Evolutionary conservation across 2,329 filamentous ascomycete species (phyloP), one percentile per base, ranked within the genome.

Genomic region (Apiospora aurea): DNA sequence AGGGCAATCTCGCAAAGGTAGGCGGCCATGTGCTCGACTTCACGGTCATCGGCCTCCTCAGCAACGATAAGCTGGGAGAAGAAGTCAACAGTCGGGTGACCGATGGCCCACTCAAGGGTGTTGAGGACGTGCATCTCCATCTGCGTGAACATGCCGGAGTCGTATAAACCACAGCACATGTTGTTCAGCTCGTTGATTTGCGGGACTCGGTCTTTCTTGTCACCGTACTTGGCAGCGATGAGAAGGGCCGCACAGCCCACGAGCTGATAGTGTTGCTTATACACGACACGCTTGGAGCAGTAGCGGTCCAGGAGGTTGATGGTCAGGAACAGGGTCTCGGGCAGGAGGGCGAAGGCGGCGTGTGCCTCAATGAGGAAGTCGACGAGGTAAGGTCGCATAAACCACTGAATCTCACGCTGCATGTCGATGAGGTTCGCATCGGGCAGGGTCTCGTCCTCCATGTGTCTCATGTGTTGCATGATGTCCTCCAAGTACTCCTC

Each of bases 121-220:
- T 98, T 97, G 77, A 99, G 89, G 49, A 99, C 96, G 82, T 99
- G 96, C 95, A 97, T 98, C 86, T 99, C 96, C 96, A 99, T 99
- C 84, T 99, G 96, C 14, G 95, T 96, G 85, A 99, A 99, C 96
- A 99, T 99, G 85, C 97, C 96, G 69, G 97, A 95, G 79, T 99
- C 96, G 84, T 99, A 99, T 51, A 98, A 89, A 49, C 94, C 95
- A 85, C 96, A 98, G 89, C 96, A 99, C 96, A 99, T 98, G 77
- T 96, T 97, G 88, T 97, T 97, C 75, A 99, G 88, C 82, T 99
- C 96, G 81, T 94, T 92, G 81, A 99, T 97, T 75, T 97, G 96
- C 5, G 96, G 96, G n/a, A 99, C 96, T 69, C 95, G 91, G 80
- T 99, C 96, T 87, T 99, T 99, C 87, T 96, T 96, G 85, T 99